Evolutionary conservation across 2,329 filamentous ascomycete genomes (phyloP).

Genomic region (Xylaria sp.): DNA sequence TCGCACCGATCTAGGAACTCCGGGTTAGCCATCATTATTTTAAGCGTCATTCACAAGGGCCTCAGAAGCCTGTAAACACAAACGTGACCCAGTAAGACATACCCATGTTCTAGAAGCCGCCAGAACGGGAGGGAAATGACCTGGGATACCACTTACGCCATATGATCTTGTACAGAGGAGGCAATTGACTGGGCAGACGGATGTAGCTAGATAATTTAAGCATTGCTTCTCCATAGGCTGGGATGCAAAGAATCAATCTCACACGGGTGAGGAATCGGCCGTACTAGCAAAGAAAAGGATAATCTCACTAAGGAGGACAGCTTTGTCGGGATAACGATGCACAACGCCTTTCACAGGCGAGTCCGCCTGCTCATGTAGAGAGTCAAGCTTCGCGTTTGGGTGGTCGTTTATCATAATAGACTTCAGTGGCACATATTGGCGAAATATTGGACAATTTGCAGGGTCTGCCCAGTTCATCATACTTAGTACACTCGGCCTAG

Average conservation of each 20-base stretch:
- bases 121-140: too few relatives aligned
- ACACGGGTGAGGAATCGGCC: too few relatives aligned
- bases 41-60: too few relatives aligned
- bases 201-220: conserved; percentile 52
- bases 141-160: too few relatives aligned
- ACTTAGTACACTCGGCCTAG: conserved; percentile 62
- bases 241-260: too few relatives aligned
- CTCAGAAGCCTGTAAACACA: too few relatives aligned
- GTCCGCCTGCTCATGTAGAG: conserved; percentile 62
- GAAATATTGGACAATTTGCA: conserved; percentile 62
- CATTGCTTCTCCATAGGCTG: neutral
- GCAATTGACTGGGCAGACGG: conserved; percentile 68
- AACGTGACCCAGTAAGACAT: too few relatives aligned
- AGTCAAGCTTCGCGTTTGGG: conserved; percentile 59
- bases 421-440: conserved; percentile 64
- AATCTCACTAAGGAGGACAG: conserved; percentile 62
- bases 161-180: conserved; percentile 67
- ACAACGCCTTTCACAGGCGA: conserved; percentile 63
- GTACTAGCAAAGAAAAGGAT: neutral
- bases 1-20: too few relatives aligned
- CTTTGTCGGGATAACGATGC: conserved; percentile 68
- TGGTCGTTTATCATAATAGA: conserved; percentile 61
- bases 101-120: too few relatives aligned
- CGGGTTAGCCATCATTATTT: too few relatives aligned
- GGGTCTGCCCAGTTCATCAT: conserved; percentile 64